These are phyloP conservation scores for Globisporangium megalacanthum DNA, from an alignment of 352 stramenopile species.

Conservation along the genomic window DNA sequence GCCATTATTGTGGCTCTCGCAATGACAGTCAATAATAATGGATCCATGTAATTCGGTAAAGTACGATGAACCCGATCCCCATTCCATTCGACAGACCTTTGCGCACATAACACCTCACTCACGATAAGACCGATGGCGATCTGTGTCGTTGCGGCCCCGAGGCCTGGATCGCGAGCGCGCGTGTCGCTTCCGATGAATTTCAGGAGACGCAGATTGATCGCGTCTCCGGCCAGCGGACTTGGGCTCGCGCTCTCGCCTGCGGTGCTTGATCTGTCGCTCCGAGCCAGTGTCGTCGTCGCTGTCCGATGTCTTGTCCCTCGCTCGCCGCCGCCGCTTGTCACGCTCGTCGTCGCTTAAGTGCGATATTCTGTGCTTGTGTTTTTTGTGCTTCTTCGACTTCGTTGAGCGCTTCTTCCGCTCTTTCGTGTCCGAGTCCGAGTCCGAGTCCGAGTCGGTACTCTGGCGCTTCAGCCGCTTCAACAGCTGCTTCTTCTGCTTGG, in stretches of 20 bases:
- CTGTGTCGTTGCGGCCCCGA: neutral
- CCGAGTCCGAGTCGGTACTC: constrained; percentile 19
- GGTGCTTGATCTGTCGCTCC: neutral
- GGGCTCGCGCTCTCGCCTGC: neutral
- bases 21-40: neutral
- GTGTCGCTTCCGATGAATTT: neutral
- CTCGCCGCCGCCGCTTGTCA: neutral
- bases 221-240: neutral
- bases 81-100: too few relatives aligned
- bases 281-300: neutral
- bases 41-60: neutral
- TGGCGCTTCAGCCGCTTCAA: constrained; percentile 53
- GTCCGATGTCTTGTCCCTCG: neutral
- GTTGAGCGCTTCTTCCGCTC: constrained; percentile 23
- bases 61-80: neutral
- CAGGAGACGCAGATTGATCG: too few relatives aligned
- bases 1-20: neutral
- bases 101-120: too few relatives aligned
- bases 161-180: neutral
- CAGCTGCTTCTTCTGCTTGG: constrained; percentile 57
- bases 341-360: neutral
- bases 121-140: neutral
- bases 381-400: constrained; percentile 14
- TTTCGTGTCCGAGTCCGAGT: constrained; percentile 15
- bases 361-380: constrained; percentile 1